Conservation (phyloP, 139 green algal genomes). For the Coccomyxa sp. region DNA sequence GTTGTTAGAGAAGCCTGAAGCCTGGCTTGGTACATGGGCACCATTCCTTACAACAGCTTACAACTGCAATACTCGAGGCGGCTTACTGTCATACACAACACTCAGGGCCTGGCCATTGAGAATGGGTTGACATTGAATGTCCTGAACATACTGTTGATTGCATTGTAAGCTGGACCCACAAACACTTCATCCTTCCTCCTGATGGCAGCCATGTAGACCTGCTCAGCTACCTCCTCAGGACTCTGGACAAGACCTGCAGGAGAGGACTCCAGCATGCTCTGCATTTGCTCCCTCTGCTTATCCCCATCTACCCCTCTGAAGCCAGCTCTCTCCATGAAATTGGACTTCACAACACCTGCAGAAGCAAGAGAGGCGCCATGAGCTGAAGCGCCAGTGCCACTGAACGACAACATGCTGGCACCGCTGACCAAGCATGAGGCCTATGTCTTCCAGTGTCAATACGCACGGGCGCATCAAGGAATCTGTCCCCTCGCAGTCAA, state of each 20-base stretch:
- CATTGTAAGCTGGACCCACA: slow-evolving; percentile 32
- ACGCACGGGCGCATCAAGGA: no score
- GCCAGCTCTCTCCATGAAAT: slow-evolving; percentile 32
- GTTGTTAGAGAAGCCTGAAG: no score
- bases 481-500: no score
- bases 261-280: slow-evolving; percentile 18
- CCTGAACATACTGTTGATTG: background rate
- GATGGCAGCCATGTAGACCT: background rate
- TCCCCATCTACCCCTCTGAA: slow-evolving; percentile 19
- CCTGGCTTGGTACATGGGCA: no score
- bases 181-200: slow-evolving; percentile 28
- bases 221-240: slow-evolving; percentile 37
- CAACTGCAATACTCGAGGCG: no score
- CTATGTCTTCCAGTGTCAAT: no score
- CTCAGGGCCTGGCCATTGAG: background rate
- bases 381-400: no score
- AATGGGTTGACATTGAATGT: background rate
- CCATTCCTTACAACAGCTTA: no score
- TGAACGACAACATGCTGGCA: no score
- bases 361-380: no score
- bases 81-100: no score
- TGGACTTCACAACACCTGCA: slow-evolving; percentile 38
- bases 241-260: slow-evolving; percentile 18
- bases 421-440: no score
- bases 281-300: slow-evolving; percentile 6